Conservation (phyloP, 2,329 filamentous ascomycete species). For the Claviceps sp. region DNA sequence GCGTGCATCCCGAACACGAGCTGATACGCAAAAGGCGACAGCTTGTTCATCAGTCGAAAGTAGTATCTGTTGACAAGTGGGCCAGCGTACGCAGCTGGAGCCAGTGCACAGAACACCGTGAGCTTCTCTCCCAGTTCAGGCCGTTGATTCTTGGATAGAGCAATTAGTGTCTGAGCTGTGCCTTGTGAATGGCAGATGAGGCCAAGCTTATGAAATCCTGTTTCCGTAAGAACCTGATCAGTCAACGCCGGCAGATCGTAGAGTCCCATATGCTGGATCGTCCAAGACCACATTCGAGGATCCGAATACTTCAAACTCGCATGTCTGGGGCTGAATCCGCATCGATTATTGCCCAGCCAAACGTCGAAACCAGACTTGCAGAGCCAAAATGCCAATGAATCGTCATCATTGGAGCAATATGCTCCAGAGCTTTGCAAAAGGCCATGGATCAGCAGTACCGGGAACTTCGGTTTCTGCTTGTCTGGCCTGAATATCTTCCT, state of each 20-base stretch:
- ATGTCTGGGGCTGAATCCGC: conserved; percentile 71
- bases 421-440: conserved; percentile 78
- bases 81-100: conserved; percentile 81
- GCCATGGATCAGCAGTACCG: conserved; percentile 77
- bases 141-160: conserved; percentile 77
- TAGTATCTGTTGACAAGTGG: conserved; percentile 76
- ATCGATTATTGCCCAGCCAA: conserved; percentile 90
- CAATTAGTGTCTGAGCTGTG: conserved; percentile 77
- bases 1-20: conserved; percentile 81
- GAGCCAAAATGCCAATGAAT: conserved; percentile 80
- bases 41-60: conserved; percentile 79
- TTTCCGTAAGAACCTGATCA: conserved; percentile 67
- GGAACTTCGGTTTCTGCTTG: conserved; percentile 50
- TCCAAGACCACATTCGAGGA: conserved; percentile 94
- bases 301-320: conserved; percentile 56
- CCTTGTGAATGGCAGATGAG: conserved; percentile 84
- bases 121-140: conserved; percentile 73
- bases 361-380: conserved; percentile 89
- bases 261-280: conserved; percentile 85
- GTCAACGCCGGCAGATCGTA: conserved; percentile 74
- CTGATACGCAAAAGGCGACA: conserved; percentile 64
- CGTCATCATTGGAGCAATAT: conserved; percentile 81
- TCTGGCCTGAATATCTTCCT: conserved; percentile 25
- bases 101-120: conserved; percentile 80
- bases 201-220: conserved; percentile 69